Conservation (phyloP, 2,329 filamentous ascomycete species). For the Drechslerella coelobrocha region DNA sequence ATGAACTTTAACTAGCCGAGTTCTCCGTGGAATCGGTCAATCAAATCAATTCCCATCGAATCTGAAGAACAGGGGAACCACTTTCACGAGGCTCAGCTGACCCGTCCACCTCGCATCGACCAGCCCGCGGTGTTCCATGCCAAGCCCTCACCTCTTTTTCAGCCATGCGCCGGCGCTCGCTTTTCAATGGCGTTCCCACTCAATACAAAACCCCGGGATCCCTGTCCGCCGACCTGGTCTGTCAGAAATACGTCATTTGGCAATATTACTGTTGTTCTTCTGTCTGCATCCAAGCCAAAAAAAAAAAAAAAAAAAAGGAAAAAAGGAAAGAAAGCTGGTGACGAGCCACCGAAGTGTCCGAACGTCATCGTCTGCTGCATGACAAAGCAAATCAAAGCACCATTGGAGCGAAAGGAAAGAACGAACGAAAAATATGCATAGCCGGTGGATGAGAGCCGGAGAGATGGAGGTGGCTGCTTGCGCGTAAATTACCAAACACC, state of each 20-base stretch:
- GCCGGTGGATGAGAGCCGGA: neutral
- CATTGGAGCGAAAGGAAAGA: neutral
- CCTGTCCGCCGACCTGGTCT: conserved; percentile 30
- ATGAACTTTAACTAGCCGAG: no score
- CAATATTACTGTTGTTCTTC: no score
- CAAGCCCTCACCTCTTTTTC: no score
- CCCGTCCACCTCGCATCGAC: conserved; percentile 36
- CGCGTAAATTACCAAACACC: neutral
- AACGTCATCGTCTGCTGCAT: conserved; percentile 41
- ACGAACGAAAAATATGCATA: neutral
- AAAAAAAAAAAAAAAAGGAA: no score
- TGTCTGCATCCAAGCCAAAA: no score
- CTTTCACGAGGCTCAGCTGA: conserved; percentile 45
- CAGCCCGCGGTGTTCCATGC: conserved; percentile 28
- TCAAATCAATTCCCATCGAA: neutral
- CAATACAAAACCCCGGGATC: conserved; percentile 33
- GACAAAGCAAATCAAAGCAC: conserved; percentile 1
- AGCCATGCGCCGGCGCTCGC: conserved; percentile 13
- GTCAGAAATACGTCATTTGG: conserved; percentile 16
- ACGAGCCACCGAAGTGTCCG: no score
- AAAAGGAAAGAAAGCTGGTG: no score
- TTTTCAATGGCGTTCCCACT: conserved; percentile 19
- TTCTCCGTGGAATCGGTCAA: neutral
- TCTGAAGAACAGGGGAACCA: conserved; percentile 27
- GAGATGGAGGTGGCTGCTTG: neutral